phyloP scores from a whole-genome alignment of 2,329 filamentous ascomycete species.

The Paracoccidioides brasiliensis region DNA sequence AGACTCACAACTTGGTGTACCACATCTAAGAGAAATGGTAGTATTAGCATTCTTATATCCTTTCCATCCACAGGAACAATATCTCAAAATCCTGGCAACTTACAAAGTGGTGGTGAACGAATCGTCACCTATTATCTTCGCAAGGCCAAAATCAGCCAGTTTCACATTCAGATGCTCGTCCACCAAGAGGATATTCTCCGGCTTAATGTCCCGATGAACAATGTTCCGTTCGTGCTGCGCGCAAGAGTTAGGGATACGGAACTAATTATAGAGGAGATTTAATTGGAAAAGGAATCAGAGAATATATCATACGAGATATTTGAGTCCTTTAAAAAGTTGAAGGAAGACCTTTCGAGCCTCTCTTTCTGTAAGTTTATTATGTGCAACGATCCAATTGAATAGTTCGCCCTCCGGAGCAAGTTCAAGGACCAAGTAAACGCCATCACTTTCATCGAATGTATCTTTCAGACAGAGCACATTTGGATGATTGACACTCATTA shows the following conservation, averaged over 20 bases:
- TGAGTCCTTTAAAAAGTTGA: constrained; percentile 85
- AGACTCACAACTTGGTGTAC: constrained; percentile 69
- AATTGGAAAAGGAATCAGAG: neutral
- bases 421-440: constrained; percentile 83
- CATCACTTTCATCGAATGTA: constrained; percentile 82
- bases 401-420: constrained; percentile 85
- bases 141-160: constrained; percentile 88
- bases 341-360: constrained; percentile 79
- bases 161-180: constrained; percentile 81
- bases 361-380: constrained; percentile 71
- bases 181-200: constrained; percentile 83
- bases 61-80: no score
- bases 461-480: constrained; percentile 89
- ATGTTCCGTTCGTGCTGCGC: constrained; percentile 80
- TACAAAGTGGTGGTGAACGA: constrained; percentile 91
- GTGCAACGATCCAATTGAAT: constrained; percentile 88
- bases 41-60: constrained; percentile 13
- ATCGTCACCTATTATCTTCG: constrained; percentile 97
- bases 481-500: constrained; percentile 95
- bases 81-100: constrained; percentile 16
- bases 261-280: neutral
- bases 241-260: neutral
- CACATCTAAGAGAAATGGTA: constrained; percentile 40
- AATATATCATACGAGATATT: constrained; percentile 63
- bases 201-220: constrained; percentile 95